Evolutionary conservation across 2,329 filamentous ascomycete genomes (phyloP).

Genomic region (Leptographium radiaticola): DNA sequence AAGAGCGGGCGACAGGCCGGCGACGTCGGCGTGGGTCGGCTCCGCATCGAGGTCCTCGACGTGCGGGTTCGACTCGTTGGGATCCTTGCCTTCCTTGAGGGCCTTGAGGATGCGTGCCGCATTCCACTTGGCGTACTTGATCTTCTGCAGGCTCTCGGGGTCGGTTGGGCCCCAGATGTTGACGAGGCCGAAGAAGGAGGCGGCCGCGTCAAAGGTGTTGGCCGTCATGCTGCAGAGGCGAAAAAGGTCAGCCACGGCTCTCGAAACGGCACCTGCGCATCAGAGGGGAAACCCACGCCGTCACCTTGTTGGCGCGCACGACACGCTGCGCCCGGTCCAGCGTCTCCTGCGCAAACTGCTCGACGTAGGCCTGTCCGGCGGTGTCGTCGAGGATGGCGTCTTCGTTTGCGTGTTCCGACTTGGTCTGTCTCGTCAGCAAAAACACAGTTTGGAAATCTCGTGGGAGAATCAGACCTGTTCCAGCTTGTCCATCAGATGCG

Average conservation of each 20-base stretch:
- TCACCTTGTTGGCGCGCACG: constrained; percentile 70
- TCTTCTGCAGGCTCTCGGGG: constrained; percentile 66
- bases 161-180: constrained; percentile 72
- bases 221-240: constrained; percentile 58
- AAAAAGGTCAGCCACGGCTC: constrained; percentile 2
- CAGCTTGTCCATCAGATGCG: constrained; percentile 76
- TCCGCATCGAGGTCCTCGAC: constrained; percentile 47
- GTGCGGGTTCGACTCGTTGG: constrained; percentile 79
- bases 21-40: constrained; percentile 40
- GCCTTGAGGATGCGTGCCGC: constrained; percentile 83
- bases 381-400: constrained; percentile 77
- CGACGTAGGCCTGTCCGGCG: constrained; percentile 80
- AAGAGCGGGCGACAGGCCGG: not conserved
- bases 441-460: no score
- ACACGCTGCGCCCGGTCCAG: constrained; percentile 75
- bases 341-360: constrained; percentile 84
- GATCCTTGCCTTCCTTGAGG: constrained; percentile 79
- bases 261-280: no score
- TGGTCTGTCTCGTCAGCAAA: constrained; percentile 35
- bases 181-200: constrained; percentile 81
- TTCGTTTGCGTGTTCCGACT: constrained; percentile 59
- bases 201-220: constrained; percentile 84
- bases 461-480: constrained; percentile 55
- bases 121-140: constrained; percentile 95
- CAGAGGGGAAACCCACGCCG: constrained; percentile 41